Percentiles rank a stretch among this genome's conserved stretches.
These are phyloP conservation scores for Yarrowia galli DNA, from an alignment of 1,139 yeast genomes.

Conservation along the genomic window DNA sequence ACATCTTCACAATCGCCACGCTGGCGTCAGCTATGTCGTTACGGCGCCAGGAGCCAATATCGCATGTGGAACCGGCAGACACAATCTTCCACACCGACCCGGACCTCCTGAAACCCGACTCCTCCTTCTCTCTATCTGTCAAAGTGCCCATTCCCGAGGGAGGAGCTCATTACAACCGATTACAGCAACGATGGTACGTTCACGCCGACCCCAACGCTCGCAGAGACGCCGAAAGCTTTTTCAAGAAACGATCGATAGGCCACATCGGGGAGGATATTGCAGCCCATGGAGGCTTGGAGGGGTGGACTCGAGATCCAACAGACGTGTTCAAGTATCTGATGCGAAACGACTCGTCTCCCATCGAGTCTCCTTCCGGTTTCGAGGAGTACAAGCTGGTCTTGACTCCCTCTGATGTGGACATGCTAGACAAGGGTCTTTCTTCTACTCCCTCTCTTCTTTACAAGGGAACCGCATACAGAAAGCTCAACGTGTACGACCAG, in stretches of 20 bases:
- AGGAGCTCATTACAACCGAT: slow-evolving; percentile 36
- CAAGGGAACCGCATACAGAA: slow-evolving; percentile 49
- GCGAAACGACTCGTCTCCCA: slow-evolving; percentile 43
- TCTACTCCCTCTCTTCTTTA: slow-evolving; percentile 41
- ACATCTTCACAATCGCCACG: slow-evolving; percentile 3
- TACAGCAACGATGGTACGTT: slow-evolving; percentile 42
- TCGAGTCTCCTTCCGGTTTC: slow-evolving; percentile 47
- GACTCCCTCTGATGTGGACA: slow-evolving; percentile 43
- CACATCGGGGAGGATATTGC: slow-evolving; percentile 2
- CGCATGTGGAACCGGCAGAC: slow-evolving; percentile 34
- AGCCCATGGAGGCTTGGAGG: slow-evolving; percentile 40
- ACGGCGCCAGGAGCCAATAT: slow-evolving; percentile 25
- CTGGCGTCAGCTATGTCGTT: slow-evolving; percentile 27
- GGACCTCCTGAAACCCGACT: slow-evolving; percentile 5
- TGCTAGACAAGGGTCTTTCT: slow-evolving; percentile 34
- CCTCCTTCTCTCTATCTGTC: slow-evolving; percentile 23
- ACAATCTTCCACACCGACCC: slow-evolving; percentile 27
- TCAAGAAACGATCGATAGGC: slow-evolving; percentile 4
- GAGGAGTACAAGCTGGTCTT: slow-evolving; percentile 47
- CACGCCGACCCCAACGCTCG: slow-evolving; percentile 41
- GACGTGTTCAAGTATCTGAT: slow-evolving; percentile 46
- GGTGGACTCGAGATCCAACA: slow-evolving; percentile 34
- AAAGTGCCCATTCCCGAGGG: slow-evolving; percentile 35
- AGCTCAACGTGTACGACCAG: slow-evolving; percentile 42
- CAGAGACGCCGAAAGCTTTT: slow-evolving; percentile 29